Evolutionary conservation across 805 yeast species (phyloP), one percentile per base, ranked within the genome.

Genomic region (Kazachstania taianensis): DNA sequence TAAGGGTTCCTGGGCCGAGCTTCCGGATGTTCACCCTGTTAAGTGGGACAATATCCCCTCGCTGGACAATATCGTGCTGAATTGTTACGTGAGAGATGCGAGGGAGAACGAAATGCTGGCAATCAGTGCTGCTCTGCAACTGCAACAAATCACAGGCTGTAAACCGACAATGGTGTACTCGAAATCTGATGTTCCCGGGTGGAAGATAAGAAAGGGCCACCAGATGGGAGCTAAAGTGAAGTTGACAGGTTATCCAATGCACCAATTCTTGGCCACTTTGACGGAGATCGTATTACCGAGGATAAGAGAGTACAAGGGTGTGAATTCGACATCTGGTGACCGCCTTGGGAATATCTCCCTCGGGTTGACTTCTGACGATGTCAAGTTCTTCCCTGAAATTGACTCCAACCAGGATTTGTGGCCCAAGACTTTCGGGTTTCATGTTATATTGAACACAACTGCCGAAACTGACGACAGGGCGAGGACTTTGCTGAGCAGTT

Each of bases 261-360:
- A 77, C 38, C 96, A 86, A 63, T 92, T 94, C 52, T 53, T 92
- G 40, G 60, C 81, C 5, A 89, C 97, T 1, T 64, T 92, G 48
- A 77, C 94, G 1, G 98, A 92, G 62, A 65, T 94, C 43, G 97
- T 92, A 14, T 70, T 92, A 49, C 98, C 99, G 32, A 75, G 95
- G 60, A 75, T 87, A 39, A 79, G 94, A 70, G 84, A 85, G 33
- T 92, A 82, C 61, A 65, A 67, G 45, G 96, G 96, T 33, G 67
- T 92, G 35, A 71, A 75, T 22, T 75, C 75, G 60, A 67, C 71
- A 30, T 65, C 86, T 4, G 98, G 97, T 41, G 96, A 87, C 59
- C 68, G 71, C 36, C 72, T 69, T 50, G 99, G 98, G 40, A 82
- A 84, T 57, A 72, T 94, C 40, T 71, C 92, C 7, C 78, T 92